These are phyloP conservation scores for Dipteronia sinensis DNA, from an alignment of 345 rosid species.

Conservation along the genomic window DNA sequence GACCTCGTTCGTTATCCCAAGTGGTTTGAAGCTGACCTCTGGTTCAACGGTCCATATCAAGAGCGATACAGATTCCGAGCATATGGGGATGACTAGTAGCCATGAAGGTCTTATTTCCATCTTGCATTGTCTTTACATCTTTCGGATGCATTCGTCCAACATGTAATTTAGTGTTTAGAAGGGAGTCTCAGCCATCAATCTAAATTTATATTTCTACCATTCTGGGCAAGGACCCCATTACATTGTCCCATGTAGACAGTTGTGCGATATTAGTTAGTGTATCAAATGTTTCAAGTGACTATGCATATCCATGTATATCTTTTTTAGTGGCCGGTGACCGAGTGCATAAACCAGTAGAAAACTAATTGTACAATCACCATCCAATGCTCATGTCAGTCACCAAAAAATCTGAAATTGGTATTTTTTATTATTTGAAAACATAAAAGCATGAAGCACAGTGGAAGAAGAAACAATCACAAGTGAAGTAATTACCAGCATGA, in stretches of 20 bases:
- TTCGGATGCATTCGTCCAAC: neutral
- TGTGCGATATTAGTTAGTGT: neutral
- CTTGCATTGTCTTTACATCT: neutral
- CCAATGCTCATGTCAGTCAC: too few species aligned
- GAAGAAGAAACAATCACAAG: too few species aligned
- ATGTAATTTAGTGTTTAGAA: neutral
- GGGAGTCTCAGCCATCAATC: neutral
- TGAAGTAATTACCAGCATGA: too few species aligned
- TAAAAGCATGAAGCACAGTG: too few species aligned
- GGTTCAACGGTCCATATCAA: constrained; percentile 77
- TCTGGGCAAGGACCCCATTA: neutral
- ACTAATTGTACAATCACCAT: too few species aligned
- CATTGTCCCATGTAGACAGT: neutral
- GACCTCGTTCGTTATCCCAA: constrained; percentile 91
- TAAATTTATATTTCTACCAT: neutral
- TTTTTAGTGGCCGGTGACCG: neutral
- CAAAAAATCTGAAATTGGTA: too few species aligned
- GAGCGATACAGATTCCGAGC: constrained; percentile 89
- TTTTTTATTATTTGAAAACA: too few species aligned
- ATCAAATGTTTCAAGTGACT: neutral
- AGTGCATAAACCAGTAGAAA: too few species aligned
- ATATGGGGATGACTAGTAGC: constrained; percentile 69
- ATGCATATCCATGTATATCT: neutral
- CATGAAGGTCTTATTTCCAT: neutral
- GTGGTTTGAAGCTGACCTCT: constrained; percentile 96